Conservation (phyloP, 75 land plant species). For the Pinus albicaulis region DNA sequence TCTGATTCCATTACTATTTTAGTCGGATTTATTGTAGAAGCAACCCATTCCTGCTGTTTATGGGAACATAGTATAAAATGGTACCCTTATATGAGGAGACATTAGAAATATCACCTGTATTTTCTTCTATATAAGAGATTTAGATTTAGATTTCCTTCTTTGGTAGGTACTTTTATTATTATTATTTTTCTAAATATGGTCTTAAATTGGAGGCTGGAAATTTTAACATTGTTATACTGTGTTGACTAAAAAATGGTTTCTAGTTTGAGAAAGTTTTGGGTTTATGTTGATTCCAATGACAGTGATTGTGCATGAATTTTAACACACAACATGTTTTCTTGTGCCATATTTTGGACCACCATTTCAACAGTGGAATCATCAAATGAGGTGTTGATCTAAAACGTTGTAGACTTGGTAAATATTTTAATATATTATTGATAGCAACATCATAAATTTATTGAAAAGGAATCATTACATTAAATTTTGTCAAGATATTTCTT, state of each 20-base stretch:
- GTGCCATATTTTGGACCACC: background rate
- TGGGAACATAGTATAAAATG: too few relatives aligned
- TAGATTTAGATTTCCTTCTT: background rate
- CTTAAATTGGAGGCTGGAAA: background rate
- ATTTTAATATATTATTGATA: too few relatives aligned
- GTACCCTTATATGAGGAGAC: background rate
- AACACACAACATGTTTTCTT: background rate
- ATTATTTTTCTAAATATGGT: background rate
- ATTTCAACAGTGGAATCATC: background rate
- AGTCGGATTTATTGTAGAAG: too few relatives aligned
- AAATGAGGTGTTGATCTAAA: background rate
- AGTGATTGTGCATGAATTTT: background rate
- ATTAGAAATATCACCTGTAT: background rate
- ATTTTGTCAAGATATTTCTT: background rate
- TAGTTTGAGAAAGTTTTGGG: background rate
- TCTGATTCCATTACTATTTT: too few relatives aligned
- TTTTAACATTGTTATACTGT: background rate
- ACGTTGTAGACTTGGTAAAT: too few relatives aligned
- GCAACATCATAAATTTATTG: too few relatives aligned
- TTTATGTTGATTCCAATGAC: background rate
- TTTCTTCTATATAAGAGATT: background rate
- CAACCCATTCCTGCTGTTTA: too few relatives aligned
- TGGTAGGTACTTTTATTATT: background rate
- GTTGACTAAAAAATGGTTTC: background rate
- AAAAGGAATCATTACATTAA: too few relatives aligned